Base-by-base conservation (phyloP, 345 rosid genomes). In the Pistacia atlantica region DNA sequence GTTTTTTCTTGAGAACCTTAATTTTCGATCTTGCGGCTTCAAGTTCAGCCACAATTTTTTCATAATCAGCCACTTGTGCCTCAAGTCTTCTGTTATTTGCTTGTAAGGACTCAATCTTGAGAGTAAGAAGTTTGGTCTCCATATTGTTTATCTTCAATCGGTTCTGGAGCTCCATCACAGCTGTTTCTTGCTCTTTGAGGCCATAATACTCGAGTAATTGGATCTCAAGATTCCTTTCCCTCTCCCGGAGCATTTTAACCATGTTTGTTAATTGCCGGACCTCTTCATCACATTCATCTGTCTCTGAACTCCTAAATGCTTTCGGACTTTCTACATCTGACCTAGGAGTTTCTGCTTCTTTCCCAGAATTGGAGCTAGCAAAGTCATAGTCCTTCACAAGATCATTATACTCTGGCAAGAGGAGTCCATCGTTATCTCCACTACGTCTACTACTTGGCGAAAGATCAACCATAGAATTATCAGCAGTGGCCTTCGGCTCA, bases 161-260 rank as follows among this genome's bases (percentile, higher is more conserved):
- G 83, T 93, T 96, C 67, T 93, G 88, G 46, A 96, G 90, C 84
- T 96, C 99, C 84, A 83, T 79, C 9, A 87, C 88, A 22, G 89
- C 84, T 10, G 90, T 71, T 83, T 92, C 93, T 78, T 92, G 96
- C 79, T 93, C 97, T 78, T 92, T 93, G 18, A 90, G 92, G 37
- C 97, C 97, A 68, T 96, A 93, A 68, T 86, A 96, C 80, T 96
- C 95, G 2, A 92, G 85, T 75, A 96, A 67, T 82, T 89, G 91
- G 18, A 76, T 86, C 87, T 96, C 97, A 1, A 93, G 92, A 71
- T 81, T 85, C 76, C 86, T 89, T 83, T 93, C 99, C 84, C 89
- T 85, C 74, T 93, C 98, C 73, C 61, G 85, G 9, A 96, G 93
- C 52, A 77, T 74, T 68, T 83, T 75, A 37, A 93, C 92, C 45